phyloP scores from a whole-genome alignment of 1,284 basidiomycete species.

The Cryptococcus sp. region DNA sequence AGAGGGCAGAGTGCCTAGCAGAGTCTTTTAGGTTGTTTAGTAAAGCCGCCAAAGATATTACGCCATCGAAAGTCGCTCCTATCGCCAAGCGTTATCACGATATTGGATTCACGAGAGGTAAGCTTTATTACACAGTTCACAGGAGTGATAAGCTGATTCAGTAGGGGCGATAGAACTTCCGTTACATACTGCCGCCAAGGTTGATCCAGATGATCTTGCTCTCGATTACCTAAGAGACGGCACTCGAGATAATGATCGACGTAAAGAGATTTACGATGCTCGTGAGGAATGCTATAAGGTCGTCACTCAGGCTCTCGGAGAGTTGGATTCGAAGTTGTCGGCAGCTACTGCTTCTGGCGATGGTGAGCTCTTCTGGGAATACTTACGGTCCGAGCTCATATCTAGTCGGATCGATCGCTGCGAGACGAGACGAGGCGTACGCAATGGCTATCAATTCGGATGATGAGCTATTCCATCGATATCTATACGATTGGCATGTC shows the following conservation, averaged over 20 bases:
- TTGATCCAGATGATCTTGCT: slow-evolving; percentile 73
- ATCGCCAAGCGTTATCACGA: not conserved
- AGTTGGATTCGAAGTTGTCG: slow-evolving; percentile 62
- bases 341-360: slow-evolving; percentile 17
- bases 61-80: not conserved
- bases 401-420: slow-evolving; percentile 6
- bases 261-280: slow-evolving; percentile 58
- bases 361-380: slow-evolving; percentile 7
- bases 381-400: not conserved
- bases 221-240: slow-evolving; percentile 72
- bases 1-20: slow-evolving; percentile 68
- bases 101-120: not conserved
- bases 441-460: slow-evolving; percentile 70
- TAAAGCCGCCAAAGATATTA: slow-evolving; percentile 60
- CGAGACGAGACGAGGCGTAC: slow-evolving; percentile 46
- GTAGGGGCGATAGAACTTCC: slow-evolving; percentile 81
- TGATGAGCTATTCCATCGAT: slow-evolving; percentile 92
- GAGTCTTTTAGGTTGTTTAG: slow-evolving; percentile 82
- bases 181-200: slow-evolving; percentile 72
- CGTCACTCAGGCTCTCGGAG: slow-evolving; percentile 71
- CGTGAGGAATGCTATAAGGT: slow-evolving; percentile 75
- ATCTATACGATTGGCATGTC: slow-evolving; percentile 92
- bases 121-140: not conserved
- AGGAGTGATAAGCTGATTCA: not conserved
- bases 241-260: slow-evolving; percentile 58